Percentiles rank a stretch among this genome's conserved stretches.
phyloP scores from a whole-genome alignment of 2,329 filamentous ascomycete species.

The Colletotrichum neosansevieriae region DNA sequence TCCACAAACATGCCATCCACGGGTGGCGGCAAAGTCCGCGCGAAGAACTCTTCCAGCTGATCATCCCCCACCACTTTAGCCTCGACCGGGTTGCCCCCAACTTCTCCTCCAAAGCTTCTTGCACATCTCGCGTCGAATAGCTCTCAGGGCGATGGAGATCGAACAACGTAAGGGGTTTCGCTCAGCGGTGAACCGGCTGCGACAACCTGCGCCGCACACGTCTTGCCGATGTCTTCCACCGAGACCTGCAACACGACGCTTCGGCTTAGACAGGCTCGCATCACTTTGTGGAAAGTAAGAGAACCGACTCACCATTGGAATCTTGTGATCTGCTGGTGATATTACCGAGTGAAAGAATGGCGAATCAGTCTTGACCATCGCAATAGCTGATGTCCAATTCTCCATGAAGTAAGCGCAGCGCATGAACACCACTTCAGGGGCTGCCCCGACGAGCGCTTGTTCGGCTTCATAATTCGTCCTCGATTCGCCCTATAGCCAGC shows the following conservation, averaged over 20 bases:
- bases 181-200: slow-evolving; percentile 16
- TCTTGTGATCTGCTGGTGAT: slow-evolving; percentile 46
- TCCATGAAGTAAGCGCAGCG: slow-evolving; percentile 42
- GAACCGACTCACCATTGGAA: slow-evolving; percentile 46
- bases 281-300: not conserved
- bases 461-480: slow-evolving; percentile 44
- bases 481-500: slow-evolving; percentile 45
- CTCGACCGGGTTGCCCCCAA: slow-evolving; percentile 44
- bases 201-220: slow-evolving; percentile 45
- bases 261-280: not conserved
- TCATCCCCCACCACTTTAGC: slow-evolving; percentile 43
- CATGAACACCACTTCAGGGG: slow-evolving; percentile 43
- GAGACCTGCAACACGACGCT: slow-evolving; percentile 43
- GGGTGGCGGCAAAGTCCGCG: slow-evolving; percentile 41
- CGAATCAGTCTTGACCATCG: slow-evolving; percentile 41
- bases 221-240: slow-evolving; percentile 46
- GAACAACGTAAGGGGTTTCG: slow-evolving; percentile 39
- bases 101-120: slow-evolving; percentile 45
- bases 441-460: slow-evolving; percentile 40
- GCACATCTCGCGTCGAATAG: slow-evolving; percentile 48
- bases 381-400: slow-evolving; percentile 39
- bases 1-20: slow-evolving; percentile 36
- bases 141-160: slow-evolving; percentile 46
- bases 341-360: slow-evolving; percentile 46
- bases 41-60: slow-evolving; percentile 44